Conservation (phyloP, 2,329 filamentous ascomycete genomes). For the Lanzia echinophila region DNA sequence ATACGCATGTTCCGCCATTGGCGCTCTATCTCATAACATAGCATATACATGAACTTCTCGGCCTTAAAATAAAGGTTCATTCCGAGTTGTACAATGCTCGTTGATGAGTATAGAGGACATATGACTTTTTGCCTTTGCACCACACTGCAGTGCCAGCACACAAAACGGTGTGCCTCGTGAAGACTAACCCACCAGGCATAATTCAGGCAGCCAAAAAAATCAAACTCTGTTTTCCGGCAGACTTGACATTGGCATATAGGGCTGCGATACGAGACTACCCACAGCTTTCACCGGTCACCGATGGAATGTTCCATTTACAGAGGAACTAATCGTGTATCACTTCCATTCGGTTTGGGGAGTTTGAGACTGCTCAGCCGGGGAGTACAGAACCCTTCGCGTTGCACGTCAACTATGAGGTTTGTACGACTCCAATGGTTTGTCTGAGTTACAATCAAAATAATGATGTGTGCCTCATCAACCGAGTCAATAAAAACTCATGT, state of each 20-base stretch:
- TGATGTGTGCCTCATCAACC: not conserved
- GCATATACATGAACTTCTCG: not conserved
- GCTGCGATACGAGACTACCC: not conserved
- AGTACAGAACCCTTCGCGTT: not conserved
- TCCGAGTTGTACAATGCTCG: not conserved
- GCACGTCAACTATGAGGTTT: not conserved
- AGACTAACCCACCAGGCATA: not conserved
- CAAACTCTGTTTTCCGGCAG: not conserved
- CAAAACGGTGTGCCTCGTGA: not conserved
- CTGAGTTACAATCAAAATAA: not conserved
- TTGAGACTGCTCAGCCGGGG: not conserved
- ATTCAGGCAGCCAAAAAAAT: not conserved
- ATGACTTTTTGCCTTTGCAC: conserved; percentile 1
- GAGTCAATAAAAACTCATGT: not conserved
- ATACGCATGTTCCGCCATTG: not conserved
- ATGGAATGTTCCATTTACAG: not conserved
- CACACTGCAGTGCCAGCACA: not conserved
- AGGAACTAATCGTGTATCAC: not conserved
- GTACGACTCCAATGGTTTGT: not conserved
- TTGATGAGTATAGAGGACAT: not conserved
- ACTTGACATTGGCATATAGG: not conserved
- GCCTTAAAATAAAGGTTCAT: not conserved
- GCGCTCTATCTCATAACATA: not conserved
- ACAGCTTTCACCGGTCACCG: not conserved
- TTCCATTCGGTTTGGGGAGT: not conserved